Evolutionary conservation across 2,329 filamentous ascomycete genomes (phyloP).

Genomic region (Colletotrichum cuscutae): DNA sequence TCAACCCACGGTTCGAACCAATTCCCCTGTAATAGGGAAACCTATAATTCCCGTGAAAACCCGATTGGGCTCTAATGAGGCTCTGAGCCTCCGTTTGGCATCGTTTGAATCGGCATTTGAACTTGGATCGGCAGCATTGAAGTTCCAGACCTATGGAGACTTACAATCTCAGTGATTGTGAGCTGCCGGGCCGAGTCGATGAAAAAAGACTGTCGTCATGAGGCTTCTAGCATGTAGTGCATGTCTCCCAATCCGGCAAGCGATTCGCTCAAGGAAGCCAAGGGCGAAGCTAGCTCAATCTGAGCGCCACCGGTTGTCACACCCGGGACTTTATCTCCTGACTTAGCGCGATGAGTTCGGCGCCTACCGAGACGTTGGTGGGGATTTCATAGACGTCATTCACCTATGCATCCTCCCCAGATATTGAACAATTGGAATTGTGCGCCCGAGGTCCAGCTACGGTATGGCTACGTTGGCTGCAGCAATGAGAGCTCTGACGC

Average conservation of each 20-base stretch:
- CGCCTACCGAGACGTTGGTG: neutral
- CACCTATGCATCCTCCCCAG: neutral
- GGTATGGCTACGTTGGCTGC: neutral
- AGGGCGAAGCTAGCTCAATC: slow-evolving; percentile 15
- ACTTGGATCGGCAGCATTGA: neutral
- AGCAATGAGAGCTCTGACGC: neutral
- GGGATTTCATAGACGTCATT: slow-evolving; percentile 30
- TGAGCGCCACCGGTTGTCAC: neutral
- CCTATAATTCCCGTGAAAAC: too few relatives aligned
- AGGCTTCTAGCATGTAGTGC: slow-evolving; percentile 1
- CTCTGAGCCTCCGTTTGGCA: neutral
- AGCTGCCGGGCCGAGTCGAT: neutral
- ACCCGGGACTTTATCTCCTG: neutral
- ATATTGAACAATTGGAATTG: neutral
- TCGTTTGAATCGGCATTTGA: neutral
- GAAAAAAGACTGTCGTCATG: slow-evolving; percentile 25
- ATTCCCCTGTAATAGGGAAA: too few relatives aligned
- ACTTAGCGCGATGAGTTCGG: slow-evolving; percentile 4
- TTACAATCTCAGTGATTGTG: neutral
- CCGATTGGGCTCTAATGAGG: neutral
- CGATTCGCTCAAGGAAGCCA: neutral
- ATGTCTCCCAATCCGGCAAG: slow-evolving; percentile 9
- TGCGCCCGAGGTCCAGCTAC: neutral
- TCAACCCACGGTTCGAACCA: too few relatives aligned
- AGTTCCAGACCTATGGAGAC: neutral